A percentile compares a stretch with the other conserved stretches of the same genome.
phyloP scores from a whole-genome alignment of 2,329 filamentous ascomycete species.

The Hypocreales sp. region DNA sequence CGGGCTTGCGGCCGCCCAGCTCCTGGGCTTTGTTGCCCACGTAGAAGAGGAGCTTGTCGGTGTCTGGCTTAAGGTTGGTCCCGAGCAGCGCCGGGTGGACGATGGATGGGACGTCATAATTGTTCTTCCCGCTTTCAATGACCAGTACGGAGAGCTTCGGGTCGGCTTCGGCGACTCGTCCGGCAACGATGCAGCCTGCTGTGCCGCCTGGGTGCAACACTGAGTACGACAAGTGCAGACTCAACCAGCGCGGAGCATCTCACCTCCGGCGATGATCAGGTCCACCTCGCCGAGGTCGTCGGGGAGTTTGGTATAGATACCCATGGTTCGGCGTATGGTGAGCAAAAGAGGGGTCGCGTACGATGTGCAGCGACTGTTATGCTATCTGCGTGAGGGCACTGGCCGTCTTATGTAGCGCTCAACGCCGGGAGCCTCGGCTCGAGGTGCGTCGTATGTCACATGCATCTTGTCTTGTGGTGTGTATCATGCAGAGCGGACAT shows the following conservation, averaged over 20 bases:
- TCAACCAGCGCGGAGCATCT: too few relatives aligned
- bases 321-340: too few relatives aligned
- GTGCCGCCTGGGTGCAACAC: conserved; percentile 9
- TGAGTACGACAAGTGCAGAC: too few relatives aligned
- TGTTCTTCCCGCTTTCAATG: conserved; percentile 13
- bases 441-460: too few relatives aligned
- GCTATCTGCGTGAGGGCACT: too few relatives aligned
- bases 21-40: conserved; percentile 8
- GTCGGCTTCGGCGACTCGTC: conserved; percentile 10
- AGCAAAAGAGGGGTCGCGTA: too few relatives aligned
- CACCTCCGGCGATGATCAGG: conserved; percentile 9
- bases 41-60: conserved; percentile 9
- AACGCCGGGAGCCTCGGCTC: too few relatives aligned
- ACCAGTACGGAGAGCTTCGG: conserved; percentile 11
- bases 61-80: conserved; percentile 7
- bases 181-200: conserved; percentile 11
- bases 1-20: conserved; percentile 8
- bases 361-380: too few relatives aligned
- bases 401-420: too few relatives aligned
- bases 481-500: too few relatives aligned
- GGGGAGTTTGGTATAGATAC: background rate
- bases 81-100: conserved; percentile 9
- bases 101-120: conserved; percentile 10
- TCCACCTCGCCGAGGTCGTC: conserved; percentile 2
- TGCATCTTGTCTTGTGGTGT: too few relatives aligned